A percentile compares a stretch with the other conserved stretches of the same genome.
Conservation (phyloP, 2,329 filamentous ascomycete species). For the Fusarium falciforme region DNA sequence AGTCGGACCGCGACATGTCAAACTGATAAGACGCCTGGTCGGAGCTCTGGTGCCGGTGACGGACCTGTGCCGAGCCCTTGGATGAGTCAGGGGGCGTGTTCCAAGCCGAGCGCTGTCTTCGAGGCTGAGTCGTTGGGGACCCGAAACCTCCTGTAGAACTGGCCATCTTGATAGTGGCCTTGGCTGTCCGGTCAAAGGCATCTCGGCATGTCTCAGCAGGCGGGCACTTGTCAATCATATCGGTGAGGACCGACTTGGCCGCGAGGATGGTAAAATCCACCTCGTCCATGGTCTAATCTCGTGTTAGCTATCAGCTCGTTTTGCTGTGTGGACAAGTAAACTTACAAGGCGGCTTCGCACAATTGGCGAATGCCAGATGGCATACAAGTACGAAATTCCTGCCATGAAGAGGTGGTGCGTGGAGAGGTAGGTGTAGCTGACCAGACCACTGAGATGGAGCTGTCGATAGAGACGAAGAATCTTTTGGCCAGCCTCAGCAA, state of each 20-base stretch:
- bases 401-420: conserved; percentile 99
- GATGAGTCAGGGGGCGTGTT: conserved; percentile 44
- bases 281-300: conserved; percentile 81
- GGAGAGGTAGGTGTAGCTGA: conserved; percentile 95
- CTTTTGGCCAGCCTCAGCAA: conserved; percentile 93
- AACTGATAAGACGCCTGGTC: conserved; percentile 50
- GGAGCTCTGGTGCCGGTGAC: conserved; percentile 45
- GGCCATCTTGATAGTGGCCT: conserved; percentile 95
- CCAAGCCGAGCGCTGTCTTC: conserved; percentile 47
- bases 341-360: conserved; percentile 87
- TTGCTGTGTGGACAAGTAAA: conserved; percentile 24
- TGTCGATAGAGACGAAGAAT: conserved; percentile 92
- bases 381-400: conserved; percentile 94
- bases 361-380: conserved; percentile 94
- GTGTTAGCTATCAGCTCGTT: conserved; percentile 13
- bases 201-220: conserved; percentile 95
- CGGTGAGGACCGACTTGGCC: conserved; percentile 90
- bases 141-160: conserved; percentile 88
- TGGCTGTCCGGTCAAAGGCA: conserved; percentile 94
- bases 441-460: conserved; percentile 85
- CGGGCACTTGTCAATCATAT: conserved; percentile 93
- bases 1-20: conserved; percentile 53
- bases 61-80: conserved; percentile 33
- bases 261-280: conserved; percentile 97
- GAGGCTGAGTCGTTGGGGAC: conserved; percentile 43